Conservation (phyloP, 2,329 filamentous ascomycete genomes). For the Aureobasidium sp. region DNA sequence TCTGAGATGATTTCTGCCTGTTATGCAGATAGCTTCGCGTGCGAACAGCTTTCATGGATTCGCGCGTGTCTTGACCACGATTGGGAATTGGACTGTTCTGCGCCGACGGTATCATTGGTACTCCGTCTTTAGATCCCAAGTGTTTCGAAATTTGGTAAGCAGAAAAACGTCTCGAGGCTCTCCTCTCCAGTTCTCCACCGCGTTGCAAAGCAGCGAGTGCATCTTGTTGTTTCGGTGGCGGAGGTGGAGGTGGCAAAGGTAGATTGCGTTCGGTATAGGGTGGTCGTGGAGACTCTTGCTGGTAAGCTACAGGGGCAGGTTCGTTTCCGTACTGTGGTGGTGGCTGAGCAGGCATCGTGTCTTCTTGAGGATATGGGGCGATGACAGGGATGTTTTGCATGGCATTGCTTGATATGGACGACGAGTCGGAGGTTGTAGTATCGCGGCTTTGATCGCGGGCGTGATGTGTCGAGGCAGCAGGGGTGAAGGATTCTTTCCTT, state of each 20-base stretch:
- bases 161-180: constrained; percentile 88
- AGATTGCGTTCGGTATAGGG: constrained; percentile 34
- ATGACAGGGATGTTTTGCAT: constrained; percentile 71
- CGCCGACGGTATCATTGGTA: constrained; percentile 72
- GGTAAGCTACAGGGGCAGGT: constrained; percentile 5
- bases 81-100: constrained; percentile 81
- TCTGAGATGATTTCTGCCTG: constrained; percentile 45
- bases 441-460: constrained; percentile 24
- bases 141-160: constrained; percentile 96
- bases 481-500: constrained; percentile 32
- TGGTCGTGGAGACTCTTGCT: constrained; percentile 12
- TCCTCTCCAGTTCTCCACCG: constrained; percentile 83
- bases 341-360: constrained; percentile 38
- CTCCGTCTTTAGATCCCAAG: constrained; percentile 72
- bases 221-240: constrained; percentile 79
- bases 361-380: constrained; percentile 62
- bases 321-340: constrained; percentile 20
- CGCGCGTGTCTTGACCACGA: constrained; percentile 71
- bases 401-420: constrained; percentile 64
- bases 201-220: constrained; percentile 84
- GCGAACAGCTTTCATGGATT: constrained; percentile 70
- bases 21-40: constrained; percentile 48
- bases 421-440: constrained; percentile 47
- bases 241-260: constrained; percentile 55
- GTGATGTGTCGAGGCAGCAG: constrained; percentile 27